Percentiles rank a stretch among this genome's conserved stretches.
Conservation (phyloP, 352 stramenopile genomes). For the Globisporangium parvum region DNA sequence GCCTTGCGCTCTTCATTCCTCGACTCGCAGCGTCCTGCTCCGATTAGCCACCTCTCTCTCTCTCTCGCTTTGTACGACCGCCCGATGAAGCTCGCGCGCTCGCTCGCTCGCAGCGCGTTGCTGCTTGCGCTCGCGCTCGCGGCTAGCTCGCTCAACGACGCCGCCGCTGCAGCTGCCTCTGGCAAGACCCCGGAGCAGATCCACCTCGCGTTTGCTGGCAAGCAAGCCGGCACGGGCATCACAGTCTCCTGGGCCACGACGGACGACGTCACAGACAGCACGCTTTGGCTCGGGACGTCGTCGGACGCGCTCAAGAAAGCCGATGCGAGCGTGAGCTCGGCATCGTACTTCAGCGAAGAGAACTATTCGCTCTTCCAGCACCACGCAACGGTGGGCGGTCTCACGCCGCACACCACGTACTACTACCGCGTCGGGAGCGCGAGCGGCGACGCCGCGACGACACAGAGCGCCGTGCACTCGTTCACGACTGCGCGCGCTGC, state of each 20-base stretch:
- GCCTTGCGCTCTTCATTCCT: no score
- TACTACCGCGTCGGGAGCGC: slow-evolving; percentile 43
- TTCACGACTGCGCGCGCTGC: slow-evolving; percentile 28
- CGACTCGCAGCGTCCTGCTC: no score
- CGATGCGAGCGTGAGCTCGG: slow-evolving; percentile 15
- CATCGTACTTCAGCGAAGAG: slow-evolving; percentile 42
- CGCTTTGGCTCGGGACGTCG: slow-evolving; percentile 38
- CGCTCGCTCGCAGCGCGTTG: no score
- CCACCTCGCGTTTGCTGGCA: slow-evolving; percentile 46
- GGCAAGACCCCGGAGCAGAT: slow-evolving; percentile 44
- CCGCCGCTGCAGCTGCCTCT: no score
- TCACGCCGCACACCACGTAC: slow-evolving; percentile 32
- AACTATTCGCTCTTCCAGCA: slow-evolving; percentile 41
- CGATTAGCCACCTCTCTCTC: no score
- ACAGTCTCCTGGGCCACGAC: slow-evolving; percentile 60
- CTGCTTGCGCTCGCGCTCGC: no score
- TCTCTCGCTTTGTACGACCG: no score
- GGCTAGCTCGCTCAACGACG: no score
- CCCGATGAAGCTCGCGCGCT: no score
- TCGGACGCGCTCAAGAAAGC: slow-evolving; percentile 17
- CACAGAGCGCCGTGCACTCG: slow-evolving; percentile 20
- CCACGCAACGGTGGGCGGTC: slow-evolving; percentile 24
- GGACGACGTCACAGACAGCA: slow-evolving; percentile 27
- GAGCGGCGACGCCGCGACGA: slow-evolving; percentile 8
- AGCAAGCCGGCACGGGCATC: slow-evolving; percentile 37